Conservation (phyloP, 371 early-diverging fungal genomes). For the Globomyces sp. region DNA sequence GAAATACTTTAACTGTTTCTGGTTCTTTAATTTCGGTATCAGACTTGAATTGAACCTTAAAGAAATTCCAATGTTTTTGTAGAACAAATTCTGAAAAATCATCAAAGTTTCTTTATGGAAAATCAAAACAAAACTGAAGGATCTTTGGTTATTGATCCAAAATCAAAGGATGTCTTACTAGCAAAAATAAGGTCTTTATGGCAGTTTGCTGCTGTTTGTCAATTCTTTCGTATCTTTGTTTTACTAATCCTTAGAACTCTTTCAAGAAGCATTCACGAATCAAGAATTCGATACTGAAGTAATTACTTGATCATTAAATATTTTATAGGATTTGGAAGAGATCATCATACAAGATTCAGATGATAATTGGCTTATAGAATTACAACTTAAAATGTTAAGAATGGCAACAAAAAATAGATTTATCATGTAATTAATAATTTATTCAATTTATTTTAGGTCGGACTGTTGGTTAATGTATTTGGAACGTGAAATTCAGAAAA, state of each 20-base stretch:
- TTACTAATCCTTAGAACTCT: constrained; percentile 19
- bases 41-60: no score
- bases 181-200: constrained; percentile 33
- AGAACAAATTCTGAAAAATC: no score
- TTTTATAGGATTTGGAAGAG: constrained; percentile 29
- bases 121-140: no score
- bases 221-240: constrained; percentile 30
- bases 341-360: constrained; percentile 9
- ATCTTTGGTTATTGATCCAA: no score
- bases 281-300: constrained; percentile 48
- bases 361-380: constrained; percentile 10
- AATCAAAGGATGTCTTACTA: no score
- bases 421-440: constrained; percentile 45
- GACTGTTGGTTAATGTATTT: constrained; percentile 12
- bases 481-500: constrained; percentile 4
- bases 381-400: constrained; percentile 12
- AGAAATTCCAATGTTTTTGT: no score
- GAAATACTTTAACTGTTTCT: no score
- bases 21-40: no score
- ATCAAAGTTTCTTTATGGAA: no score
- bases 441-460: background rate
- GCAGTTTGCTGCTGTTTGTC: constrained; percentile 46
- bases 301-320: constrained; percentile 32
- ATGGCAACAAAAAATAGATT: constrained; percentile 31
- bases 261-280: constrained; percentile 38